These are phyloP conservation scores for Suillus subluteus DNA, from an alignment of 768 basidiomycete genomes.

Conservation along the genomic window DNA sequence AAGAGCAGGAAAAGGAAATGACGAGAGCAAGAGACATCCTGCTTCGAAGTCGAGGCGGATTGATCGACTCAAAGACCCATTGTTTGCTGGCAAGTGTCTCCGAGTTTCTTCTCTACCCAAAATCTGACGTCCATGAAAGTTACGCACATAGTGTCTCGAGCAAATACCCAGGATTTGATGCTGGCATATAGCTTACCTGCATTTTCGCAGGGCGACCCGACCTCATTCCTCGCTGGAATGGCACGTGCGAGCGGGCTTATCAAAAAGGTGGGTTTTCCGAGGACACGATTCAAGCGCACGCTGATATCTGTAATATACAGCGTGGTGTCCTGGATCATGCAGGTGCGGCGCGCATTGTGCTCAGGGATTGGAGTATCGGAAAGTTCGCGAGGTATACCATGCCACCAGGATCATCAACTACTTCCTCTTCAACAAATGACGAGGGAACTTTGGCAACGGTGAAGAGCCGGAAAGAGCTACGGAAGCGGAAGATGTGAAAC, in stretches of 20 bases:
- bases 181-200: slow-evolving; percentile 84
- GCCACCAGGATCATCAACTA: slow-evolving; percentile 40
- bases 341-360: slow-evolving; percentile 74
- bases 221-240: slow-evolving; percentile 75
- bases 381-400: slow-evolving; percentile 74
- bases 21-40: slow-evolving; percentile 67
- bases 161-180: slow-evolving; percentile 84
- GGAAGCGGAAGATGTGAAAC: slow-evolving; percentile 50
- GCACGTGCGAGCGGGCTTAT: slow-evolving; percentile 76
- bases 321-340: slow-evolving; percentile 72
- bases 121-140: slow-evolving; percentile 45
- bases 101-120: slow-evolving; percentile 7
- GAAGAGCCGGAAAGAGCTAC: slow-evolving; percentile 66
- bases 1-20: slow-evolving; percentile 26
- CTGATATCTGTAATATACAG: slow-evolving; percentile 40
- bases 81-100: slow-evolving; percentile 60
- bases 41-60: slow-evolving; percentile 77
- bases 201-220: slow-evolving; percentile 67
- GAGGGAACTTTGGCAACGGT: slow-evolving; percentile 50
- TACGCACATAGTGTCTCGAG: slow-evolving; percentile 65
- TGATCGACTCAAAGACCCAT: slow-evolving; percentile 82
- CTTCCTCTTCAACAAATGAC: slow-evolving; percentile 37
- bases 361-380: slow-evolving; percentile 84
- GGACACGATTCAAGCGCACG: slow-evolving; percentile 10
- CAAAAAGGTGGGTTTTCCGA: slow-evolving; percentile 61